These are phyloP conservation scores for Canavalia gladiata DNA, from an alignment of 306 rosid genomes.

Conservation along the genomic window DNA sequence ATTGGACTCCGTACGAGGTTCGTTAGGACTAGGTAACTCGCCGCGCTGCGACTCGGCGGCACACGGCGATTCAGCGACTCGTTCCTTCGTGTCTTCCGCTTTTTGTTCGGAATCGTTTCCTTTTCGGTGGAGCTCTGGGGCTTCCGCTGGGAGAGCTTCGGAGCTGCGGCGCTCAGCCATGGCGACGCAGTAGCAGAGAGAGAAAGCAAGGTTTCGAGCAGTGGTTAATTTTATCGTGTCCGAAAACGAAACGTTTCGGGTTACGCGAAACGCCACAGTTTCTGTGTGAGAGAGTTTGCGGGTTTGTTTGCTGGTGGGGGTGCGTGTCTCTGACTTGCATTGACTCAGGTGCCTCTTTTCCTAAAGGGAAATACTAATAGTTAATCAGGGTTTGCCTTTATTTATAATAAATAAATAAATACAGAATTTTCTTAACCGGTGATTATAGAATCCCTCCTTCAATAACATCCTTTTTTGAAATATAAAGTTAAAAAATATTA, in stretches of 20 bases:
- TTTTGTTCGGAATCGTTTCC: slow-evolving; percentile 26
- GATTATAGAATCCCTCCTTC: no score
- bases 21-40: slow-evolving; percentile 42
- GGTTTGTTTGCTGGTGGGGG: slow-evolving; percentile 31
- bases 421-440: no score
- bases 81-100: neutral
- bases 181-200: slow-evolving; percentile 44
- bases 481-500: no score
- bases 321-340: slow-evolving; percentile 63
- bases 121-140: slow-evolving; percentile 34
- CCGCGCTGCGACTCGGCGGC: slow-evolving; percentile 39
- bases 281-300: slow-evolving; percentile 40
- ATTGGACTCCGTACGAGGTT: slow-evolving; percentile 18
- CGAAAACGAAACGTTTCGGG: slow-evolving; percentile 54
- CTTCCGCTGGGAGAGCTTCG: slow-evolving; percentile 48
- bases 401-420: neutral
- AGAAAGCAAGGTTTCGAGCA: slow-evolving; percentile 46
- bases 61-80: slow-evolving; percentile 5
- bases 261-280: slow-evolving; percentile 52
- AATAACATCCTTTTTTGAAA: no score
- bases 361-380: neutral
- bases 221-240: slow-evolving; percentile 46
- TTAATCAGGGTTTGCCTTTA: neutral
- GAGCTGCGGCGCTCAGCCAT: slow-evolving; percentile 60
- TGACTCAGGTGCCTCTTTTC: slow-evolving; percentile 65